A percentile compares a stretch with the other conserved stretches of the same genome.
Evolutionary conservation across 306 rosid genomes (phyloP).

Genomic region (Cyclanthera cordifolia): DNA sequence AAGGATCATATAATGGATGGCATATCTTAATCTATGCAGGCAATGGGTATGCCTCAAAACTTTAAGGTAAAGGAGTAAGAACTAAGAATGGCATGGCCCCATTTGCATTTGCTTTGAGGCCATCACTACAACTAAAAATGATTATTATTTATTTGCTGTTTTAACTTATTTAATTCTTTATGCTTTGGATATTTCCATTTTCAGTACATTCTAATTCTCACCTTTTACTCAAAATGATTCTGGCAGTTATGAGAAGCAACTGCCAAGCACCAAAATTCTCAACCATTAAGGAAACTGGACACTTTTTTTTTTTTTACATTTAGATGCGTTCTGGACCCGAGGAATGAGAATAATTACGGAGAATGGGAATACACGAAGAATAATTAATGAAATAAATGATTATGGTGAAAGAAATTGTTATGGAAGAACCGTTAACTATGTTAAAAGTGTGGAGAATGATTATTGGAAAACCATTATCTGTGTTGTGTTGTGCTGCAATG

Average conservation of each 20-base stretch:
- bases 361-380: too few relatives aligned
- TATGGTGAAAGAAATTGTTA: too few relatives aligned
- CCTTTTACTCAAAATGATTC: neutral
- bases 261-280: neutral
- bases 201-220: neutral
- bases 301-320: too few relatives aligned
- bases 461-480: too few relatives aligned
- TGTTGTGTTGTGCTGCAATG: too few relatives aligned
- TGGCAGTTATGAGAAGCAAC: neutral
- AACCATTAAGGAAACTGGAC: too few relatives aligned
- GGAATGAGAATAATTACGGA: too few relatives aligned
- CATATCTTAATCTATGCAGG: conserved; percentile 71
- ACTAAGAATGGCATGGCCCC: conserved; percentile 62
- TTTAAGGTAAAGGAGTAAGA: conserved; percentile 49
- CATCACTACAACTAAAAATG: conserved; percentile 49
- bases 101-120: conserved; percentile 49
- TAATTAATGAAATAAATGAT: too few relatives aligned
- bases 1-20: conserved; percentile 55
- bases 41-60: conserved; percentile 51
- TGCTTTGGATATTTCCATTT: conserved; percentile 3
- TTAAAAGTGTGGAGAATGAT: too few relatives aligned
- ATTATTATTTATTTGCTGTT: conserved; percentile 11
- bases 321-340: too few relatives aligned
- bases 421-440: too few relatives aligned
- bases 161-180: neutral